phyloP scores from a whole-genome alignment of 2,329 filamentous ascomycete species.

The Trichothecium roseum region DNA sequence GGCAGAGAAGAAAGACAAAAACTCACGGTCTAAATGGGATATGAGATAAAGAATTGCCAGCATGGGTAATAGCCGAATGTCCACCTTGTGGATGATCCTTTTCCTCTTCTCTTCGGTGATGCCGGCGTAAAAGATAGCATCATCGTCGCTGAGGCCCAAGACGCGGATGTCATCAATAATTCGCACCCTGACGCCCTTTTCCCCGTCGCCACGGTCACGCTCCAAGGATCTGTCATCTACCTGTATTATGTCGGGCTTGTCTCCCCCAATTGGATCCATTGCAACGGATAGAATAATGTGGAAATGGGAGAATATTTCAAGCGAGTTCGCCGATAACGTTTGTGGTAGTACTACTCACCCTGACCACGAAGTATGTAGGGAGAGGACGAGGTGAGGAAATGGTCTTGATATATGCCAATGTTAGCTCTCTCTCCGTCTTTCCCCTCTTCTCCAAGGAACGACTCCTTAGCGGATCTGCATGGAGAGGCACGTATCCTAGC shows the following conservation, averaged over 20 bases:
- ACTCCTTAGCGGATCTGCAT: no score
- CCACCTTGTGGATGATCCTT: constrained; percentile 13
- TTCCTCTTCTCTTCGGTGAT: constrained; percentile 12
- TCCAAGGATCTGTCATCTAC: constrained; percentile 2
- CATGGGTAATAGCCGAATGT: constrained; percentile 26
- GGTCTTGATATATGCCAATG: no score
- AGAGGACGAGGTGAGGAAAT: no score
- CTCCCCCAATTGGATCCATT: neutral
- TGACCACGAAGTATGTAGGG: no score
- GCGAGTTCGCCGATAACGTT: no score
- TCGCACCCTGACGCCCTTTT: constrained; percentile 11
- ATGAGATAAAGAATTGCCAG: constrained; percentile 48
- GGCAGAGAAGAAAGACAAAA: no score
- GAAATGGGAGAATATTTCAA: no score
- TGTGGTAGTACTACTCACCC: no score
- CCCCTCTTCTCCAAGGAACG: no score
- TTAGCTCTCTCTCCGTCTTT: no score
- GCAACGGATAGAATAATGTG: constrained; percentile 3
- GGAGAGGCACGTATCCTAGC: no score
- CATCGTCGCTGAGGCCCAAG: constrained; percentile 15
- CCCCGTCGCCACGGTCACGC: constrained; percentile 1
- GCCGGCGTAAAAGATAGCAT: constrained; percentile 16
- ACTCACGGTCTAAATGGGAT: constrained; percentile 39
- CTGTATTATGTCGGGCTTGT: constrained; percentile 5
- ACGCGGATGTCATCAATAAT: constrained; percentile 18